A percentile compares a stretch with the other conserved stretches of the same genome.
Evolutionary conservation across 2,329 filamentous ascomycete genomes (phyloP).

Genomic region (Pseudonectria buxi): DNA sequence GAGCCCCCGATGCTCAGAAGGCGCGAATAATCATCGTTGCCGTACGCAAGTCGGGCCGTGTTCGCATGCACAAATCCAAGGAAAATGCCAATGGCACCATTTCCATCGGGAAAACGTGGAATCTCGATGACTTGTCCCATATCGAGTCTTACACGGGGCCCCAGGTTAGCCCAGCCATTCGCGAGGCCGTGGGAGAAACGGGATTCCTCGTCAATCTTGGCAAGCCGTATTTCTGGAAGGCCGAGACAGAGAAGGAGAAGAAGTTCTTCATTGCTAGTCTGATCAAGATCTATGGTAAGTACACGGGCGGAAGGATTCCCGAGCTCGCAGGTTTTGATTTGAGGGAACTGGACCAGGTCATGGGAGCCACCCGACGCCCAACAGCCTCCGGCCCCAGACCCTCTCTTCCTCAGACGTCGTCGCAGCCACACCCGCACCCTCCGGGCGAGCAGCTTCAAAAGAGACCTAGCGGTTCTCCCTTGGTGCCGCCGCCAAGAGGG

Average conservation of each 20-base stretch:
- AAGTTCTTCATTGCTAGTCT: conserved; percentile 97
- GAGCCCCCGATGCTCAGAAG: conserved; percentile 69
- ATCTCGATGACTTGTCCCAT: conserved; percentile 77
- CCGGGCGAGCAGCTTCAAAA: not conserved
- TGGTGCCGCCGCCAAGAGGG: conserved; percentile 10
- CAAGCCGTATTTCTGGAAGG: conserved; percentile 97
- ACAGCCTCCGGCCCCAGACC: conserved; percentile 17
- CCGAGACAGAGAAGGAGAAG: conserved; percentile 89
- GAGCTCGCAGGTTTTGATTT: conserved; percentile 76
- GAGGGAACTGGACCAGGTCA: conserved; percentile 68
- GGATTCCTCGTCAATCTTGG: conserved; percentile 85
- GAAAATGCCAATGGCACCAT: conserved; percentile 92
- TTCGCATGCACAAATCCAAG: conserved; percentile 93
- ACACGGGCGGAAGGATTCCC: conserved; percentile 79
- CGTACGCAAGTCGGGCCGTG: conserved; percentile 83
- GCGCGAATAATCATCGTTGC: conserved; percentile 86
- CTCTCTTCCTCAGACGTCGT: conserved; percentile 23
- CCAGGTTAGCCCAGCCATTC: conserved; percentile 48
- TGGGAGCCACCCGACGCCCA: conserved; percentile 48
- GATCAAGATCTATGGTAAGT: conserved; percentile 94
- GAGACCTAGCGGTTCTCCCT: conserved; percentile 7
- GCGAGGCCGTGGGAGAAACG: conserved; percentile 73
- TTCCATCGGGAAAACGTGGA: conserved; percentile 98
- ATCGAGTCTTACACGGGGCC: conserved; percentile 75
- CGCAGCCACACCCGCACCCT: conserved; percentile 20